Conservation (phyloP, 2,329 filamentous ascomycete genomes). For the Epichloe uncinata region DNA sequence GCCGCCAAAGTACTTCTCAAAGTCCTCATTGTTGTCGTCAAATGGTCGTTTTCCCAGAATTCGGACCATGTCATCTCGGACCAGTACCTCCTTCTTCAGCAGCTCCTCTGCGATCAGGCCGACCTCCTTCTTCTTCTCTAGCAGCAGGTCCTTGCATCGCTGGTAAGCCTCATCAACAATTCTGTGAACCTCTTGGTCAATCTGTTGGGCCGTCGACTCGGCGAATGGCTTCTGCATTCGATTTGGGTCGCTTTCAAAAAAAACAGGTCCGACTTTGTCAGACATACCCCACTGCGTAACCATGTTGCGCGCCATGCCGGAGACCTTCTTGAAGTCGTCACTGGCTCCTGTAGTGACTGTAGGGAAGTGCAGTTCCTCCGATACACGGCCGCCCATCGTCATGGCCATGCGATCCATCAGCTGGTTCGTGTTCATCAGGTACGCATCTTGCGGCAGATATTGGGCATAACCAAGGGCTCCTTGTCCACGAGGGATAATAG, state of each 20-base stretch:
- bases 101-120: slow-evolving; percentile 88
- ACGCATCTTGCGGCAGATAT: slow-evolving; percentile 88
- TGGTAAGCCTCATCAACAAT: slow-evolving; percentile 90
- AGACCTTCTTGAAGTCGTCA: slow-evolving; percentile 98
- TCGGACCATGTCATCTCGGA: slow-evolving; percentile 82
- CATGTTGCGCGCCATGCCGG: slow-evolving; percentile 90
- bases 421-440: slow-evolving; percentile 90
- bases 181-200: slow-evolving; percentile 80
- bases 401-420: slow-evolving; percentile 99
- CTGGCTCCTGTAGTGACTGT: slow-evolving; percentile 90
- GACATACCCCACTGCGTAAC: slow-evolving; percentile 99
- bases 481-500: slow-evolving; percentile 92
- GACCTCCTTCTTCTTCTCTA: slow-evolving; percentile 76
- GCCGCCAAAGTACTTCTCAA: slow-evolving; percentile 82
- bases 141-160: slow-evolving; percentile 73
- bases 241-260: slow-evolving; percentile 75
- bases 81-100: slow-evolving; percentile 79
- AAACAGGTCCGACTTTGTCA: slow-evolving; percentile 79
- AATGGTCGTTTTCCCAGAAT: slow-evolving; percentile 76
- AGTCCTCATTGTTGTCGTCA: slow-evolving; percentile 75
- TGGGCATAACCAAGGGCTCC: slow-evolving; percentile 92
- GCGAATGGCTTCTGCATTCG: slow-evolving; percentile 90
- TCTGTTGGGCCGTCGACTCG: slow-evolving; percentile 82
- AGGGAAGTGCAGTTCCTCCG: slow-evolving; percentile 91
- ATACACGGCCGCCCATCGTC: slow-evolving; percentile 91